Conservation (phyloP, 768 basidiomycete species). For the Chalciporus sphaerocephalus region DNA sequence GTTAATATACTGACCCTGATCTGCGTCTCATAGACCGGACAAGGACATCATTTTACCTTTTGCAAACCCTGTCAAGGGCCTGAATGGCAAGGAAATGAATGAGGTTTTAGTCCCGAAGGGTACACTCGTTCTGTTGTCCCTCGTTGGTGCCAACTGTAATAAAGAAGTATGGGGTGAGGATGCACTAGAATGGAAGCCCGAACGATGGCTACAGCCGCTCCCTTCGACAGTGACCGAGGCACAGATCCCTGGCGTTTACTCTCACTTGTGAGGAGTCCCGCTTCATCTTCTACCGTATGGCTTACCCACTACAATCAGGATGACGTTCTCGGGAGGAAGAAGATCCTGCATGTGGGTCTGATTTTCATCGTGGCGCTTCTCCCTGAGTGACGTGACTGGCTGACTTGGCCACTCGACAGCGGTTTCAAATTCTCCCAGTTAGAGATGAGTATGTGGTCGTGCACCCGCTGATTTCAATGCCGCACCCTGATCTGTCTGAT, state of each 20-base stretch:
- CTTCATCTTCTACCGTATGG: not conserved
- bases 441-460: constrained; percentile 46
- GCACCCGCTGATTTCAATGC: not conserved
- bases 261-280: constrained; percentile 32
- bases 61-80: constrained; percentile 33
- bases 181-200: constrained; percentile 48
- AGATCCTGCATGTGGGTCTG: constrained; percentile 45
- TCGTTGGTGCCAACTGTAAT: constrained; percentile 31
- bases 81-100: constrained; percentile 34
- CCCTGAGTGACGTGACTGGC: not conserved
- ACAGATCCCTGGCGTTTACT: constrained; percentile 43
- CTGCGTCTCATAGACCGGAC: constrained; percentile 9
- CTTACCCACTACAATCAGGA: constrained; percentile 23
- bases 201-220: constrained; percentile 43
- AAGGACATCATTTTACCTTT: constrained; percentile 42
- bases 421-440: constrained; percentile 46
- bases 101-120: constrained; percentile 12
- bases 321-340: constrained; percentile 47
- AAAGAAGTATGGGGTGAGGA: constrained; percentile 46
- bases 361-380: constrained; percentile 32
- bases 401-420: not conserved
- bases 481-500: not conserved
- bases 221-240: constrained; percentile 36
- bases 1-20: not conserved
- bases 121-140: not conserved